A percentile compares a stretch with the other conserved stretches of the same genome.
Conservation (phyloP, 352 stramenopile genomes). For the Elongisporangium senticosum region DNA sequence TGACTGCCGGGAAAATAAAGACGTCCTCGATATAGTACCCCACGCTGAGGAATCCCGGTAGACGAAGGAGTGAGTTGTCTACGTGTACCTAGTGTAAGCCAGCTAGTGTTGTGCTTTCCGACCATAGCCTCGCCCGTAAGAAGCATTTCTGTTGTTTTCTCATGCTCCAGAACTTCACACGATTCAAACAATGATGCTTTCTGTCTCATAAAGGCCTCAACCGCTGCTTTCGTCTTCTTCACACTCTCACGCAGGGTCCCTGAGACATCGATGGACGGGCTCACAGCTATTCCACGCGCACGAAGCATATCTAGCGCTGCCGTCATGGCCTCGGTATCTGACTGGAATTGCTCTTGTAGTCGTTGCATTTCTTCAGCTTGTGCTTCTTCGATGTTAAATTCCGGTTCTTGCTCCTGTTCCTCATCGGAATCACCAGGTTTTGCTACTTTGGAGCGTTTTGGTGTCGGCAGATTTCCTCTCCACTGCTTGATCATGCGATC, state of each 20-base stretch:
- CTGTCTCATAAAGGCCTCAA: slow-evolving; percentile 27
- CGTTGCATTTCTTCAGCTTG: slow-evolving; percentile 39
- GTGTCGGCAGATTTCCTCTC: slow-evolving; percentile 15
- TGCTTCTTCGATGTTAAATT: slow-evolving; percentile 23
- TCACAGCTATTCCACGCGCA: slow-evolving; percentile 28
- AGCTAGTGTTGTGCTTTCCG: slow-evolving; percentile 44
- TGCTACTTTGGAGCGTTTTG: slow-evolving; percentile 6
- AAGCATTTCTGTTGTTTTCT: slow-evolving; percentile 15
- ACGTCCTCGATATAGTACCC: slow-evolving; percentile 37
- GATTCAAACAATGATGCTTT: slow-evolving; percentile 43
- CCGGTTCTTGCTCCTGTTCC: slow-evolving; percentile 15
- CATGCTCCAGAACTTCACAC: slow-evolving; percentile 23
- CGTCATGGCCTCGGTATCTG: slow-evolving; percentile 32
- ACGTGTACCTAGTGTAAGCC: slow-evolving; percentile 24
- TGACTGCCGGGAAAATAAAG: slow-evolving; percentile 50
- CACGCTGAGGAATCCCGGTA: slow-evolving; percentile 1
- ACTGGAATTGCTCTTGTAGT: slow-evolving; percentile 34
- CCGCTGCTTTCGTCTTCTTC: slow-evolving; percentile 17
- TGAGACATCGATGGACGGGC: slow-evolving; percentile 17
- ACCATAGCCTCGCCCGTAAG: slow-evolving; percentile 35
- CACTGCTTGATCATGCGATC: slow-evolving; percentile 26
- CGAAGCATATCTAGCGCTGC: slow-evolving; percentile 28
- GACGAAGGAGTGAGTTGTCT: not conserved
- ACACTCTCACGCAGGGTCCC: slow-evolving; percentile 26
- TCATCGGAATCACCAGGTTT: not conserved